Conservation (phyloP, 2,329 filamentous ascomycete genomes). For the Xylariaceae sp. region DNA sequence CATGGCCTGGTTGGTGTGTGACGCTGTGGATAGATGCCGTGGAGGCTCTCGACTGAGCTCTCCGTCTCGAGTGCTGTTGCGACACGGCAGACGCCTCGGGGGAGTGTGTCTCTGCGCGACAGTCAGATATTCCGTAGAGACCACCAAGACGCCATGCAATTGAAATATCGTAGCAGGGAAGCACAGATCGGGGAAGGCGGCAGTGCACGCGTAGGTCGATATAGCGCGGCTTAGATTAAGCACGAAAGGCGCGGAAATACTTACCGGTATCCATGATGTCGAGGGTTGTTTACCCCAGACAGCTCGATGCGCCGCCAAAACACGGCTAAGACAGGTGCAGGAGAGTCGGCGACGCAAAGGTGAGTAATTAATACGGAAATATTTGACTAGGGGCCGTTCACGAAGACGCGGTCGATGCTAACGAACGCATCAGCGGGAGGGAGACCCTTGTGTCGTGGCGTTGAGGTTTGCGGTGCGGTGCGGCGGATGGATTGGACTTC, state of each 20-base stretch:
- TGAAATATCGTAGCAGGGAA: background rate
- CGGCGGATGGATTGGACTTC: constrained; percentile 11
- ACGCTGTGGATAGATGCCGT: constrained; percentile 53
- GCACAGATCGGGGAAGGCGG: background rate
- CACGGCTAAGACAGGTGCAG: constrained; percentile 16
- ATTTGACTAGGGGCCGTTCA: constrained; percentile 3
- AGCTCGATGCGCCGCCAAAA: constrained; percentile 27
- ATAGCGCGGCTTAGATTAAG: background rate
- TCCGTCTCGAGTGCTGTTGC: constrained; percentile 41
- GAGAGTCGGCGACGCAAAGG: constrained; percentile 6
- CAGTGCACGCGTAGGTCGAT: background rate
- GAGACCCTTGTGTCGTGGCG: constrained; percentile 16
- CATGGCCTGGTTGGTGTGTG: constrained; percentile 47
- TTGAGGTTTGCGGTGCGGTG: constrained; percentile 9
- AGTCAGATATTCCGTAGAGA: constrained; percentile 15
- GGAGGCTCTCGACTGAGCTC: constrained; percentile 50
- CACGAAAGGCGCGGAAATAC: constrained; percentile 10
- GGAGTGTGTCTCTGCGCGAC: constrained; percentile 26
- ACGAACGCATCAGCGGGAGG: constrained; percentile 18
- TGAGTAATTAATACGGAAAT: constrained; percentile 4
- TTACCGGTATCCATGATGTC: constrained; percentile 26
- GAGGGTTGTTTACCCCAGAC: constrained; percentile 30
- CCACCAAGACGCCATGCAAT: constrained; percentile 4
- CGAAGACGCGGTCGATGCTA: constrained; percentile 12
- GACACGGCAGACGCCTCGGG: constrained; percentile 34